A percentile compares a stretch with the other conserved stretches of the same genome.
Evolutionary conservation across 768 basidiomycete species (phyloP).

Genomic region (Suillus tomentosus): DNA sequence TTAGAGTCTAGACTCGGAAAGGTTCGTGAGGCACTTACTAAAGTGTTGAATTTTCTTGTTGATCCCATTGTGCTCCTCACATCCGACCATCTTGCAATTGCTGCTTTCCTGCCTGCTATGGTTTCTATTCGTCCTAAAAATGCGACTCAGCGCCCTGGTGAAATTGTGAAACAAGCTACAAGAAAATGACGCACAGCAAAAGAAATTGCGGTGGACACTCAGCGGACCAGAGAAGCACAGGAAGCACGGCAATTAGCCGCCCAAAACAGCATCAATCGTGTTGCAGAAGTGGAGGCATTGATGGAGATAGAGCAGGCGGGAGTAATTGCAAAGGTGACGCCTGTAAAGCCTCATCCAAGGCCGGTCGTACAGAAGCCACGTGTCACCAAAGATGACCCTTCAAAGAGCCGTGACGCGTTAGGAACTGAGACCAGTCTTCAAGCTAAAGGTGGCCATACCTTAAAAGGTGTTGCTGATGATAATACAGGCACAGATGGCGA

Average conservation of each 20-base stretch:
- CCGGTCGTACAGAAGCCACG: background rate
- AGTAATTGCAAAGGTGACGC: background rate
- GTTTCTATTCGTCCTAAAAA: constrained; percentile 7
- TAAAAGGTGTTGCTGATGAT: background rate
- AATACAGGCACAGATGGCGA: background rate
- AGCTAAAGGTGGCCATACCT: background rate
- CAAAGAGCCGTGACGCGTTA: background rate
- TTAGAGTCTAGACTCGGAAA: background rate
- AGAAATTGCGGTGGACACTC: constrained; percentile 10
- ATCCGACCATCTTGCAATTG: background rate
- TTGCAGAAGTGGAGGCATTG: constrained; percentile 9
- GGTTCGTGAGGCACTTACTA: background rate
- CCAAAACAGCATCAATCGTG: background rate
- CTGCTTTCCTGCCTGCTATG: background rate
- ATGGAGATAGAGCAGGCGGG: constrained; percentile 8
- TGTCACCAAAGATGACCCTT: background rate
- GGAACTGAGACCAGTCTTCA: background rate
- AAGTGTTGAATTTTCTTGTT: background rate
- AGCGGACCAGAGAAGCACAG: constrained; percentile 8
- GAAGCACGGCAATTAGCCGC: constrained; percentile 3
- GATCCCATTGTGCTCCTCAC: background rate
- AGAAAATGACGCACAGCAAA: constrained; percentile 13
- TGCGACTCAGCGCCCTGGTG: constrained; percentile 12
- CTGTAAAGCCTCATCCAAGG: background rate
- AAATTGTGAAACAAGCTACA: constrained; percentile 3